These are phyloP conservation scores for Metarhizium robertsii DNA, from an alignment of 2,329 filamentous ascomycete genomes.

Conservation along the genomic window DNA sequence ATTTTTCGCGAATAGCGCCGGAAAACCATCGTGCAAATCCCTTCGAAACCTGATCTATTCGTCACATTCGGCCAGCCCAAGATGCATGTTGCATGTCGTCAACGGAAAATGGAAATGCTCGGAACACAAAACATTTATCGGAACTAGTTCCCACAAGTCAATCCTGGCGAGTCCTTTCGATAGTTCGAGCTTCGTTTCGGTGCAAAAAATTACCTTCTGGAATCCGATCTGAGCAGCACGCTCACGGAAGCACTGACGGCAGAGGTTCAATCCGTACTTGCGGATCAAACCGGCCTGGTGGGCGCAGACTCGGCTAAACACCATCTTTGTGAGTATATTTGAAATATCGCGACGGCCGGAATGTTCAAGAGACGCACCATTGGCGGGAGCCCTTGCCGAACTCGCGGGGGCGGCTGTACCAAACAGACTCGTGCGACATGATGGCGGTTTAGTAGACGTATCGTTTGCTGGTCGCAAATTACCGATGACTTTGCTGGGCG, in stretches of 20 bases:
- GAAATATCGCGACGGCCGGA: not conserved
- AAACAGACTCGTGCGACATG: constrained; percentile 84
- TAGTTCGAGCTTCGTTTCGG: not conserved
- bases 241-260: constrained; percentile 72
- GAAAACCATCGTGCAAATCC: not conserved
- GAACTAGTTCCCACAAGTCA: not conserved
- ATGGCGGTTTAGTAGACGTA: constrained; percentile 27
- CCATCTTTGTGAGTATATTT: constrained; percentile 1
- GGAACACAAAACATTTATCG: not conserved
- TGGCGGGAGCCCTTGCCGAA: constrained; percentile 93
- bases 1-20: not conserved
- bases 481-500: not conserved
- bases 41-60: not conserved
- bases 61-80: not conserved
- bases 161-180: not conserved
- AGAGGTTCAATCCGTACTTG: constrained; percentile 95
- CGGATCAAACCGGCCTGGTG: constrained; percentile 98
- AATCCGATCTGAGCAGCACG: constrained; percentile 65
- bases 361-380: constrained; percentile 56
- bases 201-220: constrained; percentile 49
- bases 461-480: not conserved
- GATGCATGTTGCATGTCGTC: not conserved
- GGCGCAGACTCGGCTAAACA: constrained; percentile 59
- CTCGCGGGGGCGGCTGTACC: constrained; percentile 94
- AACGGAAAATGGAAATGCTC: not conserved